These are phyloP conservation scores for Mortierella sp. DNA, from an alignment of 371 early-diverging fungal genomes.

Conservation along the genomic window DNA sequence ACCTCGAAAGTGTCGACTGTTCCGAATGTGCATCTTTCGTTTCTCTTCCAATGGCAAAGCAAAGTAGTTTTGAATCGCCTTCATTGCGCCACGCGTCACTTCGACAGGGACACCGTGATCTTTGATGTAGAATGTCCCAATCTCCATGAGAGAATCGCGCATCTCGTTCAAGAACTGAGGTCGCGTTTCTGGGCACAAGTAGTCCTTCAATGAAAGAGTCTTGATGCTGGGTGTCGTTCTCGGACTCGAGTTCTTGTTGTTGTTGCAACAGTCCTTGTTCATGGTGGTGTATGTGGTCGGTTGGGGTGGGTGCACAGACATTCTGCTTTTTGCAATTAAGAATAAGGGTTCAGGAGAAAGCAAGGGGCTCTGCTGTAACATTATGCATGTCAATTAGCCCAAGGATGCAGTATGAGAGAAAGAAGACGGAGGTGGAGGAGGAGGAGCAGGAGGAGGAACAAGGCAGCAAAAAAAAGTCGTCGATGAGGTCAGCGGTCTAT, in stretches of 20 bases:
- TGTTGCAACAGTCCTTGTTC: not conserved
- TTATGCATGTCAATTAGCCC: too few relatives aligned
- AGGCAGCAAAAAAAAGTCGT: too few relatives aligned
- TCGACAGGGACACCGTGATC: constrained; percentile 59
- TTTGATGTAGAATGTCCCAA: constrained; percentile 72
- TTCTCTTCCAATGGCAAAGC: constrained; percentile 68
- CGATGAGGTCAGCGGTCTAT: too few relatives aligned
- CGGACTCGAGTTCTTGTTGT: constrained; percentile 7
- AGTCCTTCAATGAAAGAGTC: constrained; percentile 35
- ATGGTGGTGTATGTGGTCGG: not conserved
- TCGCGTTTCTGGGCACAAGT: constrained; percentile 18
- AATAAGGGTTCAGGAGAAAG: too few relatives aligned
- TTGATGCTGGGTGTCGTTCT: constrained; percentile 5
- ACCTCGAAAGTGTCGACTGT: constrained; percentile 72
- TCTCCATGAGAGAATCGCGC: constrained; percentile 60
- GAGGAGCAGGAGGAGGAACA: too few relatives aligned
- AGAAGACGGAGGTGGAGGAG: too few relatives aligned
- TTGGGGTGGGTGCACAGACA: constrained; percentile 9
- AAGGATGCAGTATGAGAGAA: too few relatives aligned
- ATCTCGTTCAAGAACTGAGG: constrained; percentile 62
- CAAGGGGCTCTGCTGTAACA: too few relatives aligned
- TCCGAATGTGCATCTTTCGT: constrained; percentile 61
- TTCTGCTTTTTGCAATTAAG: too few relatives aligned
- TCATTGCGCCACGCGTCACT: constrained; percentile 56
- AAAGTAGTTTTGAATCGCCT: constrained; percentile 59